Conservation (phyloP, 805 yeast genomes). For the Ogataea zsoltii region DNA sequence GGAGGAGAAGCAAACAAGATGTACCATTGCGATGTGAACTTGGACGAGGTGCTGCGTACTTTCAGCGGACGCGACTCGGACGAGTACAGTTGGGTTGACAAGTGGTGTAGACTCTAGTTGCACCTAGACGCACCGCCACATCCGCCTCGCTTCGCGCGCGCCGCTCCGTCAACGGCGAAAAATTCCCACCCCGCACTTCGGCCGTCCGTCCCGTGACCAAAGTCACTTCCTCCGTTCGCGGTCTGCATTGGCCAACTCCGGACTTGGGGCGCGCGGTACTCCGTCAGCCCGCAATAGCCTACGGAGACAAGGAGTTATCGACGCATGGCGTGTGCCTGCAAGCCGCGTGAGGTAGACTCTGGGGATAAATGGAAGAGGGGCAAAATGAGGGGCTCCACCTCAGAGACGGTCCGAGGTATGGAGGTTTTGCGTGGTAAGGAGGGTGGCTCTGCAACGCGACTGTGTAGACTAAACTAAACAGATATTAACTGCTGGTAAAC, state of each 20-base stretch:
- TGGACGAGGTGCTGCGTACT: slow-evolving; percentile 47
- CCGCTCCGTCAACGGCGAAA: too few relatives aligned
- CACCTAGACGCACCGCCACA: background rate
- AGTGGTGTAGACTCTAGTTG: slow-evolving; percentile 25
- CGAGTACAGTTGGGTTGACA: slow-evolving; percentile 20
- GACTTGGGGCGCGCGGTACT: background rate
- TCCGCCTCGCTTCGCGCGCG: too few relatives aligned
- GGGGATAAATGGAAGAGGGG: too few relatives aligned
- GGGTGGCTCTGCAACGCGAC: too few relatives aligned
- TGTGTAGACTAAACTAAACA: too few relatives aligned
- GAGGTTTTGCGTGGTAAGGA: too few relatives aligned
- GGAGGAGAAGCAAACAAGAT: slow-evolving; percentile 44
- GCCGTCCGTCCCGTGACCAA: slow-evolving; percentile 7
- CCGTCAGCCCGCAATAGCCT: slow-evolving; percentile 5
- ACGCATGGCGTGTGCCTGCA: background rate
- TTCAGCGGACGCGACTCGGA: slow-evolving; percentile 8
- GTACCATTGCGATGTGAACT: slow-evolving; percentile 51
- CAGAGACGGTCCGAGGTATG: too few relatives aligned
- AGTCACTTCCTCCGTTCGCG: background rate
- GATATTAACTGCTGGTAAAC: too few relatives aligned
- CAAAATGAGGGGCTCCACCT: too few relatives aligned
- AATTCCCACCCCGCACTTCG: background rate
- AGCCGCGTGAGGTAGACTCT: background rate
- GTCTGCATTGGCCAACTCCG: slow-evolving; percentile 6
- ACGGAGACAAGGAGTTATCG: slow-evolving; percentile 1